phyloP scores from a whole-genome alignment of 306 rosid genomes.

The Glycine soja region DNA sequence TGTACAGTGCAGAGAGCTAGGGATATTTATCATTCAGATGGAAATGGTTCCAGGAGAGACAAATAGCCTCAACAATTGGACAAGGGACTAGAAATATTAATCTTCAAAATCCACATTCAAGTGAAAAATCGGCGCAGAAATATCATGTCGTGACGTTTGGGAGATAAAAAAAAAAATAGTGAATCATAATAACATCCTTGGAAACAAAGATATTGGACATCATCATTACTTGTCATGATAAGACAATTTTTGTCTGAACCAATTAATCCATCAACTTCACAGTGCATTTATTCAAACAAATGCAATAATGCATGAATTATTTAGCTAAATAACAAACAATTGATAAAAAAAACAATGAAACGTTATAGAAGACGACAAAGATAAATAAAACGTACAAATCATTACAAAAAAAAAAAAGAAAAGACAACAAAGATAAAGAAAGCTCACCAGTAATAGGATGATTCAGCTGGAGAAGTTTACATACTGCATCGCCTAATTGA shows the following conservation, averaged over 20 bases:
- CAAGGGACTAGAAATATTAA: not conserved
- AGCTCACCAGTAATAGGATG: slow-evolving; percentile 63
- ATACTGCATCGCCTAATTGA: slow-evolving; percentile 81
- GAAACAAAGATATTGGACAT: too few species aligned
- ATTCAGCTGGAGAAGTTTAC: slow-evolving; percentile 62
- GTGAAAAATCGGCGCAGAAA: not conserved
- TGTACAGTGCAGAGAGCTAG: not conserved
- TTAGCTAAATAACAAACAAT: slow-evolving; percentile 24
- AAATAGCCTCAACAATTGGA: too few species aligned
- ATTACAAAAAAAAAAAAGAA: not conserved
- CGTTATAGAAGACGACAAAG: slow-evolving; percentile 7
- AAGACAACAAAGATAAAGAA: not conserved
- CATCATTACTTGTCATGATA: slow-evolving; percentile 20
- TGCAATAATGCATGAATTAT: not conserved
- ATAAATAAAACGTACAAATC: not conserved
- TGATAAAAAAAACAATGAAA: too few species aligned
- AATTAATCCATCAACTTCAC: not conserved
- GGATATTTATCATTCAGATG: not conserved
- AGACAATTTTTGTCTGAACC: not conserved
- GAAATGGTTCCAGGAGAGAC: too few species aligned
- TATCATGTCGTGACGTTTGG: not conserved
- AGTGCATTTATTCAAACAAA: slow-evolving; percentile 9
- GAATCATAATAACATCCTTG: not conserved
- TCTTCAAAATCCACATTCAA: slow-evolving; percentile 29
- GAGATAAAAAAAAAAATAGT: not conserved